Base-by-base conservation (phyloP, 78 protist species). In the Monocercomonoides exilis region DNA sequence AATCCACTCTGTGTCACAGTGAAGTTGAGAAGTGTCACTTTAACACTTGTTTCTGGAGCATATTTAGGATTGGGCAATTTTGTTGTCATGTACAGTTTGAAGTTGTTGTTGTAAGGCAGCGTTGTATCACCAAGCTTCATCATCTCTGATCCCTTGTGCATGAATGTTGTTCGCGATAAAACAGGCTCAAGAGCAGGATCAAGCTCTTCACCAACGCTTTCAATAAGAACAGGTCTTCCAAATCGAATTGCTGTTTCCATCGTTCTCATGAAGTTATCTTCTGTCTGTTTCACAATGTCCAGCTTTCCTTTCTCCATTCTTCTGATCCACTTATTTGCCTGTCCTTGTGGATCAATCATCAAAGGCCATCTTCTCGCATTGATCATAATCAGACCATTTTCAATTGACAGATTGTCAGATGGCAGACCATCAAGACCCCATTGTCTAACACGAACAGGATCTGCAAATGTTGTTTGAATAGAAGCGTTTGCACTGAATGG, bases 281-380 rank as follows among this genome's bases (percentile, higher is more conserved):
- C 93, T 1, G 91, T 33, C 32, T 86, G 87, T 85, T 91, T 92
- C 82, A 91, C 11, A 34, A 85, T 87, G 35, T 89, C 92, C 43
- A 93, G 33, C 11, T 21, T 46, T 85, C 70, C 89, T 77, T 45
- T 38, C 88, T 93, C 91, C 88, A 89, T 85, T 44, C 64, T 64
- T 43, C 70, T 43, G 77, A 94, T 90, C 95, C 94, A 96, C 85
- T 89, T 88, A 80, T 94, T 96, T 11, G 97, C 98, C 89, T 94
- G 95, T 41, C 94, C 95, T 80, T 92, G 94, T 32, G 96, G 96
- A 77, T 94, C 96, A 64, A 95, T 91, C 87, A 93, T 29, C 45
- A 95, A 92, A 41, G 96, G 94, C 95, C 96, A 96, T 4, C 95
- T 88, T 0, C 89, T 79, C 3, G 93, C 46, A 34, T 87, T 45